Base-by-base conservation (phyloP, 768 basidiomycete genomes). In the Lactifluus rugatus region DNA sequence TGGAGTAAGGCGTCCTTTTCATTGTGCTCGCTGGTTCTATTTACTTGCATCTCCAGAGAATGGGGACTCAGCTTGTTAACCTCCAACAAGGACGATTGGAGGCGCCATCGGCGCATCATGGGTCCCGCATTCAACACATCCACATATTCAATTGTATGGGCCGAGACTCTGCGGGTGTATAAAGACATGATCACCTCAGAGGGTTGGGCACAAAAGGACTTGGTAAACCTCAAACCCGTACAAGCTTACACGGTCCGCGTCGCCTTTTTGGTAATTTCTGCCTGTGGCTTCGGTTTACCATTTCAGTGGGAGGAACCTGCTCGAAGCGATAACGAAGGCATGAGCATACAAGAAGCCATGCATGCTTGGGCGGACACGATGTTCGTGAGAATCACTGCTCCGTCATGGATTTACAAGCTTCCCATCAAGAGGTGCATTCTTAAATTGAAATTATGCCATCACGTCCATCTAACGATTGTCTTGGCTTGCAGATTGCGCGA, bases 131-230 rank as follows among this genome's bases (percentile, higher is more conserved):
- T 66, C 64, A 66, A 65, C 39, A 48, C 52, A 8, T 41, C 21
- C 23, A 66, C 60, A 34, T 66, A 65, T 52, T 52, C 56, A n/a
- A 56, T 63, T 23, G 62, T 65, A 37, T 66, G 66, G 64, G 39
- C 62, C 23, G 61, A 65, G 55, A 58, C 66, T 19, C 21, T 49
- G 21, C 48, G 60, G 32, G 42, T 63, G n/a, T 66, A 65, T 45
- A 52, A 58, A 31, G 62, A 63, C 13, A 63, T 63, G 57, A 31
- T 56, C 45, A 41, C 36, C 14, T 32, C 54, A 11, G 64, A 65
- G 44, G 59, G 55, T n/a, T 62, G 62, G 62, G 41, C 54, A 17
- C 28, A 21, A 36, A 58, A 53, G 42, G 51, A 51, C 28, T 36
- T 42, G 0, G 47, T 66, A 7, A 28, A 37, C 3, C 45, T 63